phyloP scores from a whole-genome alignment of 1,139 yeast genomes.

The Meyerozyma guilliermondii region DNA sequence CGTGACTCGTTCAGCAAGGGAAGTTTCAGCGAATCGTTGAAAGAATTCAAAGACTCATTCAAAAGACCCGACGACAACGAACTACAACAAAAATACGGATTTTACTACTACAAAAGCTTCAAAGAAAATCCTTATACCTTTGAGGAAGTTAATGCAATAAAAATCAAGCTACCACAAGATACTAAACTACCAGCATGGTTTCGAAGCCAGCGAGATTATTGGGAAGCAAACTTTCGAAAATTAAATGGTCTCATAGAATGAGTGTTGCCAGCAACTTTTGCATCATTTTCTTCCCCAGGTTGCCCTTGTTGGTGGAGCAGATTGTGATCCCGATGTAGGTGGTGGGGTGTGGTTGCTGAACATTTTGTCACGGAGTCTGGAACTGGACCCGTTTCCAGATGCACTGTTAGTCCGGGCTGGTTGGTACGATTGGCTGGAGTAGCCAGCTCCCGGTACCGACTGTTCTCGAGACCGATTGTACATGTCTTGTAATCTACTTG shows the following conservation, averaged over 20 bases:
- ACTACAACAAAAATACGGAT: conserved; percentile 24
- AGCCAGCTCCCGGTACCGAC: conserved; percentile 32
- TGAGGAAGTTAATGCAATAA: conserved; percentile 35
- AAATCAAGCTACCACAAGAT: conserved; percentile 57
- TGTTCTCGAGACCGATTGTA: conserved; percentile 42
- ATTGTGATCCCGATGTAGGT: conserved; percentile 3
- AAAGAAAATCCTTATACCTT: conserved; percentile 24
- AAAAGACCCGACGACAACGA: conserved; percentile 8
- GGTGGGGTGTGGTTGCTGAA: conserved; percentile 12
- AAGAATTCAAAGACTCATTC: conserved; percentile 3
- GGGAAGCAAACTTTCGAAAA: conserved; percentile 41
- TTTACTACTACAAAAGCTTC: conserved; percentile 33
- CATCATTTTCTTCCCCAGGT: conserved; percentile 23
- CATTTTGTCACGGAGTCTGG: conserved; percentile 34
- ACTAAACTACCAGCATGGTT: conserved; percentile 70
- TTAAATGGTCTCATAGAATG: conserved; percentile 4
- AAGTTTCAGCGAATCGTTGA: conserved; percentile 1
- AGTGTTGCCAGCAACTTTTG: not conserved
- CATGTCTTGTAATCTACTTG: conserved; percentile 38
- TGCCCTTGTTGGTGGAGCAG: conserved; percentile 13
- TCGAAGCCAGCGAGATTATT: conserved; percentile 50
- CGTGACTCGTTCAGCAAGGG: conserved; percentile 1
- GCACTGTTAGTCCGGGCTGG: conserved; percentile 23
- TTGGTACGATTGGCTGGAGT: conserved; percentile 19
- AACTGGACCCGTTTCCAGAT: conserved; percentile 23